Evolutionary conservation across 306 rosid species (phyloP).

Genomic region (Casuarina equisetifolia): DNA sequence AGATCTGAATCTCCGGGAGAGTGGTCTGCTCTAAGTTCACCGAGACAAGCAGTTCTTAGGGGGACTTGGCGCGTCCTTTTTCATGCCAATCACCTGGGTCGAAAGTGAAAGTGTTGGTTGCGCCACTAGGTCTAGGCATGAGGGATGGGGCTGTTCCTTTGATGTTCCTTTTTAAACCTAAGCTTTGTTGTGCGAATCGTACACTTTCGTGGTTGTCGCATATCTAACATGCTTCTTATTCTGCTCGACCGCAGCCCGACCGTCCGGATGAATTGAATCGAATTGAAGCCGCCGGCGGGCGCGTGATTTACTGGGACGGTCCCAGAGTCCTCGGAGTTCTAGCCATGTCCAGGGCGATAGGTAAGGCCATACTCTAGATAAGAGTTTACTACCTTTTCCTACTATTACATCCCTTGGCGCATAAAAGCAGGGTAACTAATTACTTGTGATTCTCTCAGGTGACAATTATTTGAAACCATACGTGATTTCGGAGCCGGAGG

Average conservation of each 20-base stretch:
- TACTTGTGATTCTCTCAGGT: constrained; percentile 29
- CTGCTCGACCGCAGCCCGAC: constrained; percentile 60
- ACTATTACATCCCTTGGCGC: neutral
- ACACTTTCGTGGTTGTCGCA: neutral
- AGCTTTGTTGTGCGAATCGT: neutral
- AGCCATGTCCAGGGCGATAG: constrained; percentile 93
- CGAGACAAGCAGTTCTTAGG: neutral
- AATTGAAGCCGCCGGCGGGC: constrained; percentile 76
- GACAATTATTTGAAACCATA: constrained; percentile 78
- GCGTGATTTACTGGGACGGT: constrained; percentile 90
- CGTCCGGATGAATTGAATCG: constrained; percentile 82
- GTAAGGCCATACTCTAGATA: constrained; percentile 44
- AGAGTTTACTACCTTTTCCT: too few relatives aligned
- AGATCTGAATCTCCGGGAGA: constrained; percentile 1
- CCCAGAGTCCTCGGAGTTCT: constrained; percentile 84
- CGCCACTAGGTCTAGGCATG: neutral
- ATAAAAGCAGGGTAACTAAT: constrained; percentile 12
- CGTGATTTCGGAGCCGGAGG: constrained; percentile 91
- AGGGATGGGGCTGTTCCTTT: neutral
- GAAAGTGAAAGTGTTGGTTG: neutral
- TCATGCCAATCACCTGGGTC: constrained; percentile 2
- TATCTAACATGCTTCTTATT: neutral
- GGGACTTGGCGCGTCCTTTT: neutral
- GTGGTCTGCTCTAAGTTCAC: neutral
- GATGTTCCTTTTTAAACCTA: neutral